A percentile compares a stretch with the other conserved stretches of the same genome.
These are phyloP conservation scores for Pelomyxa schiedti DNA, from an alignment of 78 protist genomes.

Conservation along the genomic window DNA sequence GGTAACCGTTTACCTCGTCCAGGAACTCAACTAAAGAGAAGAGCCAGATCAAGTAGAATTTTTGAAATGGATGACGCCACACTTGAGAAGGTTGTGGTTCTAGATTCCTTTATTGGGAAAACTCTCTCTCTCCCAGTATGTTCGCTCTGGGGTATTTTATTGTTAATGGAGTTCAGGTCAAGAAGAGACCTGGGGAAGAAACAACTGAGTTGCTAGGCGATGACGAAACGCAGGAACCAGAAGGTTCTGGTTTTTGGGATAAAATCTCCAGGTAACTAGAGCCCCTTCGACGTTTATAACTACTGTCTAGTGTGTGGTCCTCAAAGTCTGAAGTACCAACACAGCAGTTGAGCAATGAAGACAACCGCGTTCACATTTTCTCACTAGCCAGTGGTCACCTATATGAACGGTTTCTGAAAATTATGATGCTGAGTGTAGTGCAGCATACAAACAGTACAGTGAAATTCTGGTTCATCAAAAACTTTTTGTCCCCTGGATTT, in stretches of 20 bases:
- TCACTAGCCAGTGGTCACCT: conserved; percentile 93
- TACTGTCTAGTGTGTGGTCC: no score
- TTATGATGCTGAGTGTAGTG: conserved; percentile 87
- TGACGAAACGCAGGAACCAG: neutral
- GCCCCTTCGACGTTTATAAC: neutral
- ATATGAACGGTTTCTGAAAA: conserved; percentile 89
- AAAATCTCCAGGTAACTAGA: neutral
- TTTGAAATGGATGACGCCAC: neutral
- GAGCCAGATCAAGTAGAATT: neutral
- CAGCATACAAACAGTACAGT: conserved; percentile 57
- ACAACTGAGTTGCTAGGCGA: neutral
- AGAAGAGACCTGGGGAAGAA: neutral
- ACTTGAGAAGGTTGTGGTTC: neutral
- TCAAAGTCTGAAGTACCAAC: no score
- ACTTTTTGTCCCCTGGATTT: conserved; percentile 81
- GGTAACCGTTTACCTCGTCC: neutral
- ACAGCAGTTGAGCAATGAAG: conserved; percentile 3
- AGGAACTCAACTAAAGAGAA: neutral
- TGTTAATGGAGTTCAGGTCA: neutral
- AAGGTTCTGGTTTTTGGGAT: neutral
- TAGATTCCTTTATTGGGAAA: neutral
- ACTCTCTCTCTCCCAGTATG: neutral
- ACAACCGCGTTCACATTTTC: conserved; percentile 86
- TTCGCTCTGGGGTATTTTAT: neutral
- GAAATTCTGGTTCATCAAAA: conserved; percentile 90